Evolutionary conservation across 1,139 yeast species (phyloP), one percentile per base, ranked within the genome.

Genomic region (Sugiyamaella japonica): DNA sequence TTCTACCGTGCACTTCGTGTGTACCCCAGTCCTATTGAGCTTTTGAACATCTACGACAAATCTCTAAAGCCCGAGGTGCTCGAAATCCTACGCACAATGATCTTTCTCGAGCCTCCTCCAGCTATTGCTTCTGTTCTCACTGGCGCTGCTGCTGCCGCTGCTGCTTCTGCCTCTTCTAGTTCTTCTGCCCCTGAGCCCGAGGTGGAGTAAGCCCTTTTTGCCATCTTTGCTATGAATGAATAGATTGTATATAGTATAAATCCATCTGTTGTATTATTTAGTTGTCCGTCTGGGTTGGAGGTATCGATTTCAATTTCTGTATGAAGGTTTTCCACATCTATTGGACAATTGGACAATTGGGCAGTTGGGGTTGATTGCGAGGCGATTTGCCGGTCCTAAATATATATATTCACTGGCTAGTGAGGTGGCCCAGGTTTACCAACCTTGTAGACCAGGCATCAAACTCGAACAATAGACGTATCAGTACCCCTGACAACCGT

Each of bases 1-100:
- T 93, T 90, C 80, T 93, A 93, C 81, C 88, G 90, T 73, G 98
- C 97, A n/a, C 79, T 93, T 69, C 82, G 89, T 37, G 91, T 90
- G 50, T 93, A 91, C 73, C 98, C 99, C 59, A 87, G 87, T 73
- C 99, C 98, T 56, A 86, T 95, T 56, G 97, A 89, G 64, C 82
- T 93, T 64, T 79, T 93, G 70, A 86, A 86, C 47, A 85, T 93
- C 66, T 91, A 89, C 75, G 97, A 91, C 76, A 86, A 86, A 77
- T 82, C 91, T 50, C 83, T 91, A 60, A 91, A 95, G 51, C 85
- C 84, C 68, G 85, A 83, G 48, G 85, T 90, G 55, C 84, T 89
- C 69, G 96, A 89, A 67, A 77, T 85, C 66, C 80, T 91, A 63
- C 86, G 90, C 61, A 82, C 86, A 79, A 85, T 90, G 93, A 85